Base-by-base conservation (phyloP, 2,329 filamentous ascomycete species). In the Blumeria hordei region DNA sequence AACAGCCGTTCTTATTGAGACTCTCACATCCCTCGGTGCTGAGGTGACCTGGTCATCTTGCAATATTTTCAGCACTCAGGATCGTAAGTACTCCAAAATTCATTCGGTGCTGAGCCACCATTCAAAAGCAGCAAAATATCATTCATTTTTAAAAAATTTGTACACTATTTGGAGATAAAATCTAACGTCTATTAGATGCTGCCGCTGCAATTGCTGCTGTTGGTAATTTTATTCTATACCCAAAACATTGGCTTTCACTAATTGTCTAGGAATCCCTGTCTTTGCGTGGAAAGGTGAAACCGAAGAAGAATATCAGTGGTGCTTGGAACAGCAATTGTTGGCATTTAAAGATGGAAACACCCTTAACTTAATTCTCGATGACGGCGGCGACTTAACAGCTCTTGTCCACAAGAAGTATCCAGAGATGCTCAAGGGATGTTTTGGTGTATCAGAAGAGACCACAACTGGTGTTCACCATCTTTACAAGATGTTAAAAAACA, bases 301-400 rank as follows among this genome's bases (percentile, higher is more conserved):
- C 64, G 92, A 98, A 74, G 92, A 96, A 75, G 92, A 96, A 77
- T 98, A 96, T 81, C 80, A 94, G 72, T 96, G 92, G 92, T 98
- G 92, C 74, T 76, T 96, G 67, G 90, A 96, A 78, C 92, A 98
- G 80, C 92, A 96, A 77, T 83, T 98, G 66, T 71, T 77, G 61
- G 83, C 92, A 69, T 98, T 98, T 85, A 94, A 94, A 76, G 88
- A 94, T 67, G 83, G 80, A 78, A 82, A 94, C 80, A 82, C 82
- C 72, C 83, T 98, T 66, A 98, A 98, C 83, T 77, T 98, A 68
- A 96, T 98, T 73, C 88, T 98, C 67, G 90, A 98, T 69, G 90
- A 98, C 69, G 90, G 90, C 72, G 92, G 90, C 78, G 90, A 96
- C 71, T 78, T 98, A 65, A 98, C 90, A 68, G 79, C 85, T 64